phyloP scores from a whole-genome alignment of 352 stramenopile genomes.

The Phytophthora uliginosa region DNA sequence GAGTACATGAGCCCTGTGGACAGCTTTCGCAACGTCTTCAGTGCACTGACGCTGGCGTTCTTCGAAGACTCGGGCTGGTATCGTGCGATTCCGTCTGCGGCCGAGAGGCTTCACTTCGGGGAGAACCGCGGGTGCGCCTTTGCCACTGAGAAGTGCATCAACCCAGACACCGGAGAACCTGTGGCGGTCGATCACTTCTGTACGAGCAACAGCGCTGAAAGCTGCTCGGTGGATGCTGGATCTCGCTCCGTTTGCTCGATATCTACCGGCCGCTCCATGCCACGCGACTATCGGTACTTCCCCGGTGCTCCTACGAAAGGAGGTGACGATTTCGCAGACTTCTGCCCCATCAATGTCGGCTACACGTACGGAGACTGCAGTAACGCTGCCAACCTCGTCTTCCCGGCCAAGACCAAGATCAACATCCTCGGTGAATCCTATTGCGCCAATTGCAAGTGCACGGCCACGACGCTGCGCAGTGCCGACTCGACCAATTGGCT shows the following conservation, averaged over 20 bases:
- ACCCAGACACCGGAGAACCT: conserved; percentile 53
- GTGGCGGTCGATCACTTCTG: conserved; percentile 74
- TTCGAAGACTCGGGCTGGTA: conserved; percentile 91
- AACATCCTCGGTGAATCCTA: conserved; percentile 88
- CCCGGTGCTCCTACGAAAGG: conserved; percentile 49
- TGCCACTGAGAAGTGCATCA: conserved; percentile 74
- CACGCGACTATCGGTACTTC: conserved; percentile 74
- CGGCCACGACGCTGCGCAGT: conserved; percentile 70
- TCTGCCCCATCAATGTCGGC: conserved; percentile 81
- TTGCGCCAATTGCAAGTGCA: conserved; percentile 79
- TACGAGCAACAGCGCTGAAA: conserved; percentile 60
- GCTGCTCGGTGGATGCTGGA: conserved; percentile 79
- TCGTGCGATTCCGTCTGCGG: conserved; percentile 57
- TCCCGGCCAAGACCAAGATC: conserved; percentile 53
- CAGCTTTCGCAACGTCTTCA: conserved; percentile 82
- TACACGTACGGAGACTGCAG: conserved; percentile 76
- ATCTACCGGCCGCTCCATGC: conserved; percentile 52
- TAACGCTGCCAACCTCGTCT: conserved; percentile 62
- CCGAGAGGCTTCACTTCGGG: conserved; percentile 76
- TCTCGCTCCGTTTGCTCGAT: conserved; percentile 78
- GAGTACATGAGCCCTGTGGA: conserved; percentile 87
- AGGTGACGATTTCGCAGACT: conserved; percentile 78
- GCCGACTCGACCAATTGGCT: conserved; percentile 66
- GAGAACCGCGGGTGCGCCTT: conserved; percentile 73
- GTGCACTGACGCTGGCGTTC: conserved; percentile 78